Conservation (phyloP, 306 rosid genomes). For the Quercus parvula region DNA sequence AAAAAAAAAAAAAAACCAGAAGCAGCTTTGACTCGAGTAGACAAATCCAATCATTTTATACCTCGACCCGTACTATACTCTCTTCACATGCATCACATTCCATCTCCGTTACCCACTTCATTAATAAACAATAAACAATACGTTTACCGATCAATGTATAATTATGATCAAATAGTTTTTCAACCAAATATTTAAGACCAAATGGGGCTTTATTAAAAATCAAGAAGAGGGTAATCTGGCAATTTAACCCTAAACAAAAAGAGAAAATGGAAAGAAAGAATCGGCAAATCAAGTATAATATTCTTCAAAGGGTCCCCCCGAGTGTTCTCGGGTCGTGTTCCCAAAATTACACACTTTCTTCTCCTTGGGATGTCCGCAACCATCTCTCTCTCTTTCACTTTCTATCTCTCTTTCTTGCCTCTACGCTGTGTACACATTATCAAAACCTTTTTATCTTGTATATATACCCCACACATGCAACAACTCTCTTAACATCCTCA, state of each 20-base stretch:
- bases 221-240: slow-evolving; percentile 15
- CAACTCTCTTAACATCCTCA: slow-evolving; percentile 34
- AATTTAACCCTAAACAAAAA: slow-evolving; percentile 14
- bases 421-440: slow-evolving; percentile 15
- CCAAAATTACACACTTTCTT: slow-evolving; percentile 61
- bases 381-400: slow-evolving; percentile 12
- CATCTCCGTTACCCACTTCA: slow-evolving; percentile 18
- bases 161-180: not conserved
- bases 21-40: slow-evolving; percentile 4
- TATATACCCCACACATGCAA: slow-evolving; percentile 77
- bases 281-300: slow-evolving; percentile 38
- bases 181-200: not conserved
- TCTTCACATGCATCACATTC: slow-evolving; percentile 61
- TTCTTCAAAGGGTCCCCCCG: slow-evolving; percentile 46
- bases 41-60: slow-evolving; percentile 43
- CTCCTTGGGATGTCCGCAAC: slow-evolving; percentile 61
- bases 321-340: slow-evolving; percentile 58
- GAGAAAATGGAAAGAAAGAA: not conserved
- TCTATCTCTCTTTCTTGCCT: slow-evolving; percentile 5
- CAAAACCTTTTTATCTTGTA: slow-evolving; percentile 21
- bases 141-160: not conserved
- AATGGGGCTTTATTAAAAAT: not conserved
- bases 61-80: slow-evolving; percentile 47
- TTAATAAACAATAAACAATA: not conserved
- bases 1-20: slow-evolving; percentile 6